phyloP scores from a whole-genome alignment of 805 yeast species.

The Myxozyma sirexii region DNA sequence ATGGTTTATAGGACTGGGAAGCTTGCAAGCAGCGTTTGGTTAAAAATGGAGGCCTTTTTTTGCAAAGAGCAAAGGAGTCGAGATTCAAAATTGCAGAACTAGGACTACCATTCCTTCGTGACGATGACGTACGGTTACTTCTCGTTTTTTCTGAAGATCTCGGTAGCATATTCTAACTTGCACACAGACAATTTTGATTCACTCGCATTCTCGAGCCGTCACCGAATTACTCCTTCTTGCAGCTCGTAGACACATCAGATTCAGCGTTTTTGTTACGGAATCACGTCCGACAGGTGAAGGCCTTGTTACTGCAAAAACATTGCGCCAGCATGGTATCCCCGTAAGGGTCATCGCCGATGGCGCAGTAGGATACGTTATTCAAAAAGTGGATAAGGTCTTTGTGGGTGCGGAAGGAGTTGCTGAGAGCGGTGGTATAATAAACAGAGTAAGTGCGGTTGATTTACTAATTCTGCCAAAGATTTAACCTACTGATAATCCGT shows the following conservation, averaged over 20 bases:
- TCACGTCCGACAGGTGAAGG: slow-evolving; percentile 86
- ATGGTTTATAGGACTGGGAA: slow-evolving; percentile 73
- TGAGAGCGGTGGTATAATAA: slow-evolving; percentile 97
- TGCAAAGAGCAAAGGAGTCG: slow-evolving; percentile 87
- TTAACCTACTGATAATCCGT: not conserved
- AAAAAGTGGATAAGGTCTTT: slow-evolving; percentile 79
- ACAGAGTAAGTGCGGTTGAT: slow-evolving; percentile 51
- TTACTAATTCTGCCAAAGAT: no score
- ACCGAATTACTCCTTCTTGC: slow-evolving; percentile 74
- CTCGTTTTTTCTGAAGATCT: not conserved
- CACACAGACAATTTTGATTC: slow-evolving; percentile 63
- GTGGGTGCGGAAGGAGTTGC: slow-evolving; percentile 99
- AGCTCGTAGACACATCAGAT: slow-evolving; percentile 73
- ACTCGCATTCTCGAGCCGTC: slow-evolving; percentile 91
- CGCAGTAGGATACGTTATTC: slow-evolving; percentile 90
- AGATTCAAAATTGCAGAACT: slow-evolving; percentile 83
- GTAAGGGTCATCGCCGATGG: slow-evolving; percentile 86
- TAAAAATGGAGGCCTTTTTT: slow-evolving; percentile 89
- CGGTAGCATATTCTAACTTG: not conserved
- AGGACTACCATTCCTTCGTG: slow-evolving; percentile 87
- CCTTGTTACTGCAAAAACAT: slow-evolving; percentile 64
- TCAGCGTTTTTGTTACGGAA: slow-evolving; percentile 89
- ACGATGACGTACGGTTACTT: slow-evolving; percentile 69
- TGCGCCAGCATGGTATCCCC: slow-evolving; percentile 77
- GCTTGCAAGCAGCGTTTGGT: slow-evolving; percentile 84